Evolutionary conservation across 768 basidiomycete genomes (phyloP).

Genomic region (Suillus clintonianus): DNA sequence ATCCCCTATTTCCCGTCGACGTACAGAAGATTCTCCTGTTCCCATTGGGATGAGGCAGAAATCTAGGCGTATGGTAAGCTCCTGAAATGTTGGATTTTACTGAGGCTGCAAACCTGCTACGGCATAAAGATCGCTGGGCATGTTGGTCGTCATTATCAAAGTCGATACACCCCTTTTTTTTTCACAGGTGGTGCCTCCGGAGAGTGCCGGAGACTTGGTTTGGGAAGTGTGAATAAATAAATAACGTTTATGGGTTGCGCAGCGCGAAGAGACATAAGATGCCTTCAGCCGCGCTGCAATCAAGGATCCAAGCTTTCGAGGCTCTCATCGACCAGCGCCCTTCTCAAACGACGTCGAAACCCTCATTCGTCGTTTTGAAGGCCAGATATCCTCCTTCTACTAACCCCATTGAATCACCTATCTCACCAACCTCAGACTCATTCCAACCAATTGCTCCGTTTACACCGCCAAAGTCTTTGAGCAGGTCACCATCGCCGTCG

Average conservation of each 20-base stretch:
- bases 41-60: conserved; percentile 91
- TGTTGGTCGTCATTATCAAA: conserved; percentile 14
- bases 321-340: conserved; percentile 36
- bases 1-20: conserved; percentile 14
- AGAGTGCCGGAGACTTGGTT: not conserved
- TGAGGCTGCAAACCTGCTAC: conserved; percentile 57
- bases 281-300: conserved; percentile 52
- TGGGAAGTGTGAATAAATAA: not conserved
- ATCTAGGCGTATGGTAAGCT: conserved; percentile 44
- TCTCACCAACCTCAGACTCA: conserved; percentile 47
- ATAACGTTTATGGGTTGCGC: conserved; percentile 7
- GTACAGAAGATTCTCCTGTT: conserved; percentile 69
- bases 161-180: conserved; percentile 2
- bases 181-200: not conserved
- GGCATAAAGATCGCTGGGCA: conserved; percentile 60
- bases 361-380: conserved; percentile 1
- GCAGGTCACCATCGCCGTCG: conserved; percentile 43
- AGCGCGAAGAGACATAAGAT: conserved; percentile 22
- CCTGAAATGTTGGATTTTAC: not conserved
- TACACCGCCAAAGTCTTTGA: conserved; percentile 25
- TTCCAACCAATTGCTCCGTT: conserved; percentile 45
- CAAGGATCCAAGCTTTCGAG: conserved; percentile 68
- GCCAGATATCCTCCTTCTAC: conserved; percentile 8
- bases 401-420: conserved; percentile 49
- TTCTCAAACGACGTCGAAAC: conserved; percentile 20